Evolutionary conservation across 306 rosid genomes (phyloP), one percentile per base, ranked within the genome.

Genomic region (Medicago lupulina): DNA sequence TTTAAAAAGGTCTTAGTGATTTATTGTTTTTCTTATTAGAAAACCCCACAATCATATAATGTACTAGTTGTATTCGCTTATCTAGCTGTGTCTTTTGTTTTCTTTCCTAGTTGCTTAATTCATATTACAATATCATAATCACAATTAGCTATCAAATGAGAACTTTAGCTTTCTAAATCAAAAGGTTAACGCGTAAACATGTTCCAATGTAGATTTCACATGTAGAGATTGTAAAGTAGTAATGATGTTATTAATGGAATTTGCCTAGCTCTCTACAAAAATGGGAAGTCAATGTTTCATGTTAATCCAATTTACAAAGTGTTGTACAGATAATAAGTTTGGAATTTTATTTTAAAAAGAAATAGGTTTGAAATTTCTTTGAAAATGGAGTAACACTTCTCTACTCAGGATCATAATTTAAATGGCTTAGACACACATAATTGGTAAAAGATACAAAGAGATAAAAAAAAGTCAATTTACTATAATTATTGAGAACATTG

Each of bases 61-160:
- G 7, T 2, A 31, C 3, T 58, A 18, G 25, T 55, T 19, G 13
- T 28, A 34, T 61, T 61, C n/a, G 67, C 44, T 61, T 15, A 61
- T 61, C 74, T 70, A 83, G 79, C 78, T 83, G 83, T 73, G 73
- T 39, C 46, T 25, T 73, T 73, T 77, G 83, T 74, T 78, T 78
- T 82, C 25, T 73, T 11, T 62, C 44, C 19, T 51, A 34, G 12
- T 55, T 77, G 70, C 54, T 54, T 64, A 76, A 75, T 69, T 68
- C 60, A 49, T 61, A 68, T 61, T 70, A 55, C 43, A 73, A n/a
- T 64, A 38, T 36, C 49, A 67, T 10, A 67, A 16, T 36, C 70
- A 68, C 18, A 67, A 38, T 74, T 74, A 47, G 34, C 9, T 38
- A 51, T 54, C 62, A 16, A 69, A 16, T 25, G 16, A 17, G 34